phyloP scores from a whole-genome alignment of 768 basidiomycete genomes.

The Cystofilobasidium macerans region DNA sequence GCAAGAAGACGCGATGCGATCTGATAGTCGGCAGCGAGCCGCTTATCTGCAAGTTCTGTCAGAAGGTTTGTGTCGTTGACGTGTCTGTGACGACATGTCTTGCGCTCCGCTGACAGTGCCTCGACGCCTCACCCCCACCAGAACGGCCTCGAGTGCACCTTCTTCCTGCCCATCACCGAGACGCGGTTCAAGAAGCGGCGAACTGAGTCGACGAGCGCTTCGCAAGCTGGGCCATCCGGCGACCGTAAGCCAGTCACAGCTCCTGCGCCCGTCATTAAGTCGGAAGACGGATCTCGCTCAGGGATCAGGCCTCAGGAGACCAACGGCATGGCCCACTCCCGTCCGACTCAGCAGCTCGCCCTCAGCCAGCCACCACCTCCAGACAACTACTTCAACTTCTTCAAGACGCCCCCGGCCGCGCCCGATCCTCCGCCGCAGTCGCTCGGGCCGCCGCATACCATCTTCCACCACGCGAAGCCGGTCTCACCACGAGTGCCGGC shows the following conservation, averaged over 20 bases:
- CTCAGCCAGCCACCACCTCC: too few relatives aligned
- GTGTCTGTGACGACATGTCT: too few relatives aligned
- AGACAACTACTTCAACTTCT: too few relatives aligned
- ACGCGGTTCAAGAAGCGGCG: constrained; percentile 81
- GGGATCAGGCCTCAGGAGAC: too few relatives aligned
- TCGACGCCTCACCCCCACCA: background rate
- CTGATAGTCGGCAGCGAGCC: constrained; percentile 59
- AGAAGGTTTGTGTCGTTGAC: background rate
- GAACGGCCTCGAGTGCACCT: constrained; percentile 2
- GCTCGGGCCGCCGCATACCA: background rate
- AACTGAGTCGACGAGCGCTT: background rate
- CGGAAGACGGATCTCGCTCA: too few relatives aligned
- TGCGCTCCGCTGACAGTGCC: too few relatives aligned
- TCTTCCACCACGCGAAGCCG: background rate
- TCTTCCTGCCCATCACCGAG: constrained; percentile 91
- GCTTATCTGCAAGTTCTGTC: constrained; percentile 46
- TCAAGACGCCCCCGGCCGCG: background rate
- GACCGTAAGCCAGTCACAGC: too few relatives aligned
- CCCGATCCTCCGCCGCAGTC: background rate
- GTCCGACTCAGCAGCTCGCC: background rate
- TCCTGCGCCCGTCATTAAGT: too few relatives aligned
- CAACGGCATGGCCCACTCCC: too few relatives aligned
- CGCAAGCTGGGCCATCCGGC: background rate
- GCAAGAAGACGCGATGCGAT: constrained; percentile 74
- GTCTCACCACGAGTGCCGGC: too few relatives aligned